A percentile compares a stretch with the other conserved stretches of the same genome.
These are phyloP conservation scores for Plasmodium malariae DNA, from an alignment of 169 alveolate species.

Conservation along the genomic window DNA sequence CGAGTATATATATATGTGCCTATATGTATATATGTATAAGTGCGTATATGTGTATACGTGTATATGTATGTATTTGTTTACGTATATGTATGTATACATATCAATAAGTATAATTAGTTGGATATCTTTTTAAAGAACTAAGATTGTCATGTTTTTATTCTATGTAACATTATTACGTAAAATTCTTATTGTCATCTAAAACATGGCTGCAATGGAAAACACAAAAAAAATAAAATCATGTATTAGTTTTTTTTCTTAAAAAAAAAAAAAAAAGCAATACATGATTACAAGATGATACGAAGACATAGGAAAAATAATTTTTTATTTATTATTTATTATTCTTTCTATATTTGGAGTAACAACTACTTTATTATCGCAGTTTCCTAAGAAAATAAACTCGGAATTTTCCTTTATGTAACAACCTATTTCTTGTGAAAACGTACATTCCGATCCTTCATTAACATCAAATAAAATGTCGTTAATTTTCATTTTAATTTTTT, in stretches of 20 bases:
- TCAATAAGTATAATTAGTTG: neutral
- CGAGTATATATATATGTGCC: neutral
- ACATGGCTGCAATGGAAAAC: no score
- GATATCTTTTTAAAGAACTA: no score
- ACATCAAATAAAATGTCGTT: constrained; percentile 66
- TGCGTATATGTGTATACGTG: constrained; percentile 9
- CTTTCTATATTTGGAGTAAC: constrained; percentile 77
- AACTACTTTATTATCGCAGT: constrained; percentile 62
- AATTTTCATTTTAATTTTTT: constrained; percentile 77
- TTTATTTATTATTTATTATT: constrained; percentile 50
- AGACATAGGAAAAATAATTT: neutral
- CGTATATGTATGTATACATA: neutral
- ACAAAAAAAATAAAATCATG: neutral
- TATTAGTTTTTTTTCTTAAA: no score
- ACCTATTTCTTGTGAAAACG: constrained; percentile 77
- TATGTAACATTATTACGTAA: no score
- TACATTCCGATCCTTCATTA: constrained; percentile 75
- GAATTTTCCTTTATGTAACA: constrained; percentile 76
- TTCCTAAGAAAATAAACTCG: constrained; percentile 76
- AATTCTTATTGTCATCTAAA: no score
- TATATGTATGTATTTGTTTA: no score
- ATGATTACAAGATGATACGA: neutral
- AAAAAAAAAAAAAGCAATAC: neutral
- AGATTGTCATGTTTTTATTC: no score
- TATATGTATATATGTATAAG: neutral